phyloP scores from a whole-genome alignment of 1,284 basidiomycete species.

The Sutorius eximius region DNA sequence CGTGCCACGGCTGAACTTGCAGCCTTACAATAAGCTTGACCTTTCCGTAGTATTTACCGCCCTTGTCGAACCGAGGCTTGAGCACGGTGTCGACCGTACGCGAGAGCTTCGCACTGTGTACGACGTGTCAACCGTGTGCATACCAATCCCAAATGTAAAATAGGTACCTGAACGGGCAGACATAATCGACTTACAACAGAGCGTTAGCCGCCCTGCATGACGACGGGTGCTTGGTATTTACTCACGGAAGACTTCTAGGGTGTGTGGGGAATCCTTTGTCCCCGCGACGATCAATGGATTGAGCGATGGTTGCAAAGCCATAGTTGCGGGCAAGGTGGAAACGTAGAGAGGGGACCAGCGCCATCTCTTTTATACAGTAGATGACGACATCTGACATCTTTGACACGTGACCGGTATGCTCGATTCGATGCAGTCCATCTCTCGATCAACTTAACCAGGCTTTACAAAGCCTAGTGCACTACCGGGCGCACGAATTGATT shows the following conservation, averaged over 20 bases:
- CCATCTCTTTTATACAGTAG: background rate
- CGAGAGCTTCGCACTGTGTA: conserved; percentile 58
- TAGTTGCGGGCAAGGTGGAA: conserved; percentile 31
- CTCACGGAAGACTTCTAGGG: conserved; percentile 81
- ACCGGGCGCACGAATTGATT: no score
- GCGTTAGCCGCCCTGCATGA: background rate
- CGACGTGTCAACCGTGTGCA: background rate
- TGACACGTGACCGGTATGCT: no score
- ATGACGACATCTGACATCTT: conserved; percentile 5
- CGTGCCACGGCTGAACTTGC: conserved; percentile 87
- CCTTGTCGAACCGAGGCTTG: conserved; percentile 55
- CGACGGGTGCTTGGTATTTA: background rate
- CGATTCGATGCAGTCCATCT: no score
- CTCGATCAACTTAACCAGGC: no score
- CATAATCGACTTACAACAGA: conserved; percentile 69
- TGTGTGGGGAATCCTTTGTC: conserved; percentile 66
- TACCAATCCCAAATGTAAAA: background rate
- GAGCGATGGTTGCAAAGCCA: conserved; percentile 84
- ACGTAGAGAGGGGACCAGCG: background rate
- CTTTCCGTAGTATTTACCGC: conserved; percentile 73
- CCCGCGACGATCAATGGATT: conserved; percentile 74
- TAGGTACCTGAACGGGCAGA: conserved; percentile 78
- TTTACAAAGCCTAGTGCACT: no score
- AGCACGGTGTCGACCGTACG: conserved; percentile 60
- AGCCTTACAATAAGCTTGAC: conserved; percentile 79